Evolutionary conservation across 768 basidiomycete species (phyloP).

Genomic region (Macrocybe gigantea): DNA sequence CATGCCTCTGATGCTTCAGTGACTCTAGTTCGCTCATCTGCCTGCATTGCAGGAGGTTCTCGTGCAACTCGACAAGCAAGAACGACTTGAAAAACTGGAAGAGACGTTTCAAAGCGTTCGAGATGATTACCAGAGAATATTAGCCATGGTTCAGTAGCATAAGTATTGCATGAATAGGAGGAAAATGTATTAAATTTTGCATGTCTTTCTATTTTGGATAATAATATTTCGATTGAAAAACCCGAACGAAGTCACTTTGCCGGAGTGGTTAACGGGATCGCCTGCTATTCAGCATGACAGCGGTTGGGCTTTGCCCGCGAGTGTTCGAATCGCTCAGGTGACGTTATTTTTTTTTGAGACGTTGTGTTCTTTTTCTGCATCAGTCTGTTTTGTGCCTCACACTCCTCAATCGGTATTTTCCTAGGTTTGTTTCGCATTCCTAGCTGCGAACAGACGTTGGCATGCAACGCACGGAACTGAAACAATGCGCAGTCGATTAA

Average conservation of each 20-base stretch:
- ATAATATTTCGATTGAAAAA: not conserved
- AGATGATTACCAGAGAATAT: conserved; percentile 80
- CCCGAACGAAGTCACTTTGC: conserved; percentile 68
- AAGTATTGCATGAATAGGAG: too few relatives aligned
- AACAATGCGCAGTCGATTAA: too few relatives aligned
- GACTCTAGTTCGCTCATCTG: not conserved
- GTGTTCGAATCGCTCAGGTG: conserved; percentile 53
- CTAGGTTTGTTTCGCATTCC: too few relatives aligned
- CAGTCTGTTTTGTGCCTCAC: too few relatives aligned
- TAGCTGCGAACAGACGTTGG: too few relatives aligned
- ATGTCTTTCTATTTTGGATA: too few relatives aligned
- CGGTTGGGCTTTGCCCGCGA: conserved; percentile 49
- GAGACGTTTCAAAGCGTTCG: conserved; percentile 87
- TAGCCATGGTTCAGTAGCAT: conserved; percentile 42
- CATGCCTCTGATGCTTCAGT: conserved; percentile 9
- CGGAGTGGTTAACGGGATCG: conserved; percentile 92
- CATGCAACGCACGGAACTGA: too few relatives aligned
- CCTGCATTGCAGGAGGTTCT: conserved; percentile 63
- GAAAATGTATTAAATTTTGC: too few relatives aligned
- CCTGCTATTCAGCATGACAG: conserved; percentile 50
- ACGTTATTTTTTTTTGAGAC: conserved; percentile 16
- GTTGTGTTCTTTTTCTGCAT: not conserved
- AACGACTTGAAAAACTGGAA: conserved; percentile 83
- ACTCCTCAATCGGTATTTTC: too few relatives aligned
- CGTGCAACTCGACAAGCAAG: conserved; percentile 80